phyloP scores from a whole-genome alignment of 1,284 basidiomycete species.

The Neolentinus lepideus region DNA sequence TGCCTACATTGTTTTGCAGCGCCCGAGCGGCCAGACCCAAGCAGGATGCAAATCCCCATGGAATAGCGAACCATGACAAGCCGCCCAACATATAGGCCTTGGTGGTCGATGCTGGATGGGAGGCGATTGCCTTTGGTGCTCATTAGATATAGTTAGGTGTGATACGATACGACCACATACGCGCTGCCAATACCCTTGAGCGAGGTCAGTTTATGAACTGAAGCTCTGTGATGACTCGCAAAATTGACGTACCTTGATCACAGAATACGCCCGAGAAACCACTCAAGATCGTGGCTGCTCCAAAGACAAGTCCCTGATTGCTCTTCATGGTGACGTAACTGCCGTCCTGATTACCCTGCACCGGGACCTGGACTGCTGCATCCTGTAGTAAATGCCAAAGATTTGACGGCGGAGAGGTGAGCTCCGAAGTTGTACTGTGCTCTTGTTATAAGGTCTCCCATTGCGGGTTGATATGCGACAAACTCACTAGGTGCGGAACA shows the following conservation, averaged over 20 bases:
- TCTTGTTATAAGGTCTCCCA: too few relatives aligned
- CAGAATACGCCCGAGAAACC: constrained; percentile 43
- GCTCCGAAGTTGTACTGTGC: constrained; percentile 47
- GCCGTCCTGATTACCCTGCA: constrained; percentile 59
- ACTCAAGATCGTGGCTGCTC: constrained; percentile 34
- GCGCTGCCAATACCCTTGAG: constrained; percentile 41
- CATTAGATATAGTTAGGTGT: neutral
- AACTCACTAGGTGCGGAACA: constrained; percentile 32
- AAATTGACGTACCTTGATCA: constrained; percentile 31
- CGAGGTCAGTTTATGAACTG: neutral
- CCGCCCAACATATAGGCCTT: constrained; percentile 56
- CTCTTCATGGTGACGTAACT: constrained; percentile 68
- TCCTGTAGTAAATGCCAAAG: constrained; percentile 55
- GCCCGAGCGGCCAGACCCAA: constrained; percentile 50
- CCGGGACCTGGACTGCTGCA: constrained; percentile 40
- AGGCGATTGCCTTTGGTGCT: constrained; percentile 36
- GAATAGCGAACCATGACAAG: constrained; percentile 56
- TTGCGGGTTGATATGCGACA: constrained; percentile 9
- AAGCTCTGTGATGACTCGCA: neutral
- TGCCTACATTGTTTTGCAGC: constrained; percentile 32
- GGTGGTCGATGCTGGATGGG: constrained; percentile 39
- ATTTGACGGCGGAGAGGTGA: constrained; percentile 48
- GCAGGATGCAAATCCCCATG: constrained; percentile 50
- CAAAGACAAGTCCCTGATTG: constrained; percentile 47
- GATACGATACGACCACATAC: constrained; percentile 18